These are phyloP conservation scores for Pontederia crassipes DNA, from an alignment of 176 grass and related monocot genomes.

Conservation along the genomic window DNA sequence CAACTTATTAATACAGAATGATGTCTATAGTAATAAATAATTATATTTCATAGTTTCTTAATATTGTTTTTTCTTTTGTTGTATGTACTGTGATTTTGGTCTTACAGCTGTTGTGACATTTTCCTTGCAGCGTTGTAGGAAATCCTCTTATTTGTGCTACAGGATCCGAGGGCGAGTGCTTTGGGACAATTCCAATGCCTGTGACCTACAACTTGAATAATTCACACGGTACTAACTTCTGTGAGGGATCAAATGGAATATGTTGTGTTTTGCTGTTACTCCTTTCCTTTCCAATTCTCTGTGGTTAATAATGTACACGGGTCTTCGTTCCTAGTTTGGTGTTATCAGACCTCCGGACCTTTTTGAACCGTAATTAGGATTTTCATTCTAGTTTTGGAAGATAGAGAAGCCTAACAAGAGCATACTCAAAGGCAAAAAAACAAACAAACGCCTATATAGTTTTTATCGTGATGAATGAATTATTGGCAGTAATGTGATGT, in stretches of 20 bases:
- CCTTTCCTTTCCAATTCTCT: not conserved
- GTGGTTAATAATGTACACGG: not conserved
- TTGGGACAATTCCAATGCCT: constrained; percentile 53
- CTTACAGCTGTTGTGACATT: constrained; percentile 6
- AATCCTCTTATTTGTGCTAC: constrained; percentile 82
- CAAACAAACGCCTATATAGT: too few relatives aligned
- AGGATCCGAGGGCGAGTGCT: constrained; percentile 55
- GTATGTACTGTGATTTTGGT: not conserved
- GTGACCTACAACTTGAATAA: constrained; percentile 50
- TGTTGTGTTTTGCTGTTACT: not conserved
- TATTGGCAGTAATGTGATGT: too few relatives aligned
- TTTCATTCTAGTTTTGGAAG: too few relatives aligned
- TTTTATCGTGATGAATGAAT: too few relatives aligned
- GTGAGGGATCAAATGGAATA: too few relatives aligned
- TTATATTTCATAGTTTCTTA: not conserved
- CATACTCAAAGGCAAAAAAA: too few relatives aligned
- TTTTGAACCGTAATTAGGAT: too few relatives aligned
- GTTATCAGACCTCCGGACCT: too few relatives aligned
- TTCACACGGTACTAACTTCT: constrained; percentile 33
- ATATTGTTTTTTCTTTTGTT: constrained; percentile 1
- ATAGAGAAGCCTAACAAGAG: too few relatives aligned
- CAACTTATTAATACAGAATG: too few relatives aligned
- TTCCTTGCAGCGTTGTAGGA: constrained; percentile 76
- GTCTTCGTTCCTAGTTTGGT: not conserved
- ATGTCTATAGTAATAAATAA: too few relatives aligned